phyloP scores from a whole-genome alignment of 768 basidiomycete species.

The Auricularia sp. region DNA sequence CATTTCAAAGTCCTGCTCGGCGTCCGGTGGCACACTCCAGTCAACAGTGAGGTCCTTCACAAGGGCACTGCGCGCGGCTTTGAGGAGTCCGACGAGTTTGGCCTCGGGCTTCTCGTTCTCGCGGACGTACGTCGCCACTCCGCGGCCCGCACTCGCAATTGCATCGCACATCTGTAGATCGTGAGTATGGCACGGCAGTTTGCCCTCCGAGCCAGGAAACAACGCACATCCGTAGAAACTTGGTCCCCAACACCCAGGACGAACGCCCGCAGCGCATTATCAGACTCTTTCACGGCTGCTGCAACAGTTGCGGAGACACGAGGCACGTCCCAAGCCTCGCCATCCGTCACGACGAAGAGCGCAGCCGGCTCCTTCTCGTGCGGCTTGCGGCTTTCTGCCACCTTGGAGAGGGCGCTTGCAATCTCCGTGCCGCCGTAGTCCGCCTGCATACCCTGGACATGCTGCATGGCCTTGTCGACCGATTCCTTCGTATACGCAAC shows the following conservation, averaged over 20 bases:
- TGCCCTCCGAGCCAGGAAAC: neutral
- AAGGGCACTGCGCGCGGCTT: constrained; percentile 38
- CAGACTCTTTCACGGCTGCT: neutral
- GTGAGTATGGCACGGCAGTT: neutral
- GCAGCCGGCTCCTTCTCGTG: constrained; percentile 27
- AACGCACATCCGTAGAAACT: constrained; percentile 27
- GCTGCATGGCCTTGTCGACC: constrained; percentile 15
- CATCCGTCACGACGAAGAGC: constrained; percentile 52
- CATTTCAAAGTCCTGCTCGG: constrained; percentile 8
- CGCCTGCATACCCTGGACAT: constrained; percentile 31
- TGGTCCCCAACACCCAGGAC: constrained; percentile 45
- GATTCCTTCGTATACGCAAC: constrained; percentile 5
- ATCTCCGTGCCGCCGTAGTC: constrained; percentile 46
- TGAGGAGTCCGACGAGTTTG: constrained; percentile 41
- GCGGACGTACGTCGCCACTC: constrained; percentile 37
- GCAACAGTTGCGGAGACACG: neutral
- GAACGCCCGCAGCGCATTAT: constrained; percentile 34
- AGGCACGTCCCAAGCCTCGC: constrained; percentile 22
- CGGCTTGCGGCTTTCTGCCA: constrained; percentile 25
- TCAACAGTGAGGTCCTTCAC: constrained; percentile 38
- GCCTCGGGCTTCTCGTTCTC: constrained; percentile 35
- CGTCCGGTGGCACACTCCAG: constrained; percentile 25
- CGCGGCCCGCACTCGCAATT: constrained; percentile 46
- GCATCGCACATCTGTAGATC: constrained; percentile 29
- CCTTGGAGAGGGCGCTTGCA: constrained; percentile 26